Evolutionary conservation across 805 yeast genomes (phyloP).

Genomic region (Cyberlindnera galapagoensis): DNA sequence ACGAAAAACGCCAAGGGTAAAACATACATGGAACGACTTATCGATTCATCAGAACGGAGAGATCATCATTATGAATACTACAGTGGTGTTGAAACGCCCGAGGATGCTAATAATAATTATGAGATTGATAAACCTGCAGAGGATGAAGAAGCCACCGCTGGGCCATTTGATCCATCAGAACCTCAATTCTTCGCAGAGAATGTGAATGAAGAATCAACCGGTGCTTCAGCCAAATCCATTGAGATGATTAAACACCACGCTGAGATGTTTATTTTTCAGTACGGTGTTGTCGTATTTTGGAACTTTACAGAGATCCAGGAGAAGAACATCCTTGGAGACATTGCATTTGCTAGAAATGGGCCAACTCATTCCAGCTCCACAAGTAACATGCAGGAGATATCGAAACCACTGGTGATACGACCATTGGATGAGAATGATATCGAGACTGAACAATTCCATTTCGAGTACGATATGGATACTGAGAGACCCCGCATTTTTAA

Average conservation of each 20-base stretch:
- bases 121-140: conserved; percentile 28
- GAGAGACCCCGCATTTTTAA: conserved; percentile 76
- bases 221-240: conserved; percentile 12
- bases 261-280: conserved; percentile 81
- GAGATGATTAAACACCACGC: conserved; percentile 46
- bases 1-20: conserved; percentile 33
- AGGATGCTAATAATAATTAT: conserved; percentile 41
- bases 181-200: conserved; percentile 77
- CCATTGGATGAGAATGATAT: conserved; percentile 85
- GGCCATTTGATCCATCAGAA: conserved; percentile 83
- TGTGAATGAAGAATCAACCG: conserved; percentile 15
- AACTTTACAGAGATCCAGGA: conserved; percentile 90
- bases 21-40: conserved; percentile 62
- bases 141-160: conserved; percentile 25
- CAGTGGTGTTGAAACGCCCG: conserved; percentile 63
- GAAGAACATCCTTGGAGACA: conserved; percentile 86
- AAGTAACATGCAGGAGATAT: no score
- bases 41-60: conserved; percentile 74
- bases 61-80: conserved; percentile 92
- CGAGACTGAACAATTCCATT: conserved; percentile 72
- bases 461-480: conserved; percentile 45
- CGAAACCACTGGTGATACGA: conserved; percentile 51
- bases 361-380: no score
- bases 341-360: conserved; percentile 46
- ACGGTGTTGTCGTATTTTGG: conserved; percentile 98